Evolutionary conservation across 2,329 filamentous ascomycete genomes (phyloP).

Genomic region (Elsinoe batatas): DNA sequence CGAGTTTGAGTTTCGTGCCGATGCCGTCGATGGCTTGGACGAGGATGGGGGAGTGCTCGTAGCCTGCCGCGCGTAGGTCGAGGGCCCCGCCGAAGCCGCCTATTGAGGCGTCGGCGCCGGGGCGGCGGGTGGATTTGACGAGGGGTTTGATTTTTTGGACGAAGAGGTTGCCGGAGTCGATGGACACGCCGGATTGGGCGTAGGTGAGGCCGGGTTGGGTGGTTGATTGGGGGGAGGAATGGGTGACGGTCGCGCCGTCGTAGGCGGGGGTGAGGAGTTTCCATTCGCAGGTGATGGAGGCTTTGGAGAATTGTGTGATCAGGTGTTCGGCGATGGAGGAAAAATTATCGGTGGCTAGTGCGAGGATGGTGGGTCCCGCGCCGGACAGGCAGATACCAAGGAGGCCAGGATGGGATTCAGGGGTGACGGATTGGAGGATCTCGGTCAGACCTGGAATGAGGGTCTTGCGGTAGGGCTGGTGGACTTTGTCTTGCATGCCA

Average conservation of each 20-base stretch:
- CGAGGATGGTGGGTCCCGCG: slow-evolving; percentile 88
- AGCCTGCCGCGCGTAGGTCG: slow-evolving; percentile 66
- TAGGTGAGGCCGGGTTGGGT: slow-evolving; percentile 57
- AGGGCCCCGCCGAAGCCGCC: slow-evolving; percentile 90
- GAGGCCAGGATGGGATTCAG: slow-evolving; percentile 73
- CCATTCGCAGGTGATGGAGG: slow-evolving; percentile 74
- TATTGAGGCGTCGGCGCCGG: slow-evolving; percentile 85
- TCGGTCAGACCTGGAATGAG: slow-evolving; percentile 87
- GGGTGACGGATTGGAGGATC: slow-evolving; percentile 85
- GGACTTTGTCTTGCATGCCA: slow-evolving; percentile 97
- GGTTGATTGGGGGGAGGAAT: slow-evolving; percentile 17
- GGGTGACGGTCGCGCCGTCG: slow-evolving; percentile 44
- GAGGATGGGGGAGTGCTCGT: slow-evolving; percentile 63
- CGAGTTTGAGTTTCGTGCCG: slow-evolving; percentile 93
- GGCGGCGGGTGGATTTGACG: slow-evolving; percentile 72
- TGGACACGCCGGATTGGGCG: slow-evolving; percentile 84
- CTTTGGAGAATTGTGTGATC: slow-evolving; percentile 59
- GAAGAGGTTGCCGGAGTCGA: slow-evolving; percentile 86
- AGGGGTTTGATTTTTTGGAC: slow-evolving; percentile 85
- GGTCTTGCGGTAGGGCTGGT: slow-evolving; percentile 88
- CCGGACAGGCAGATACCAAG: slow-evolving; percentile 91
- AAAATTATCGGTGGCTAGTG: slow-evolving; percentile 83
- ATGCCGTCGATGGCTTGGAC: slow-evolving; percentile 96
- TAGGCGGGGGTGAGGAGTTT: slow-evolving; percentile 80
- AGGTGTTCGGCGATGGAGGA: slow-evolving; percentile 65